Evolutionary conservation across 805 yeast genomes (phyloP).

Genomic region (Yarrowia hollandica): DNA sequence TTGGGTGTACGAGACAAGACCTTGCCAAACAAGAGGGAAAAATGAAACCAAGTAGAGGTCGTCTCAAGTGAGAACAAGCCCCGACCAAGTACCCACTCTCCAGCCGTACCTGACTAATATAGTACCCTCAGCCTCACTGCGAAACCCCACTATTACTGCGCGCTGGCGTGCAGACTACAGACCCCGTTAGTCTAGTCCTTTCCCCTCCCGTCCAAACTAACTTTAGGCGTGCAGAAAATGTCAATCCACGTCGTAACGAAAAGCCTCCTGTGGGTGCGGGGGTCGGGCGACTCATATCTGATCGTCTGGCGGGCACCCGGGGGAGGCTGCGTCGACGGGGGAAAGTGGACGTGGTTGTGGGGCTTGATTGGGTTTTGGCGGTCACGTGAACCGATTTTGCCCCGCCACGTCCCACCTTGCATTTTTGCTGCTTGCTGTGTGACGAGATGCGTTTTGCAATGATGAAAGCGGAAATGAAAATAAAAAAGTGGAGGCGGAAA

Average conservation of each 20-base stretch:
- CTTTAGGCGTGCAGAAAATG: slow-evolving; percentile 17
- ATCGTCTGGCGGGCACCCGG: background rate
- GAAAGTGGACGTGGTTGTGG: no score
- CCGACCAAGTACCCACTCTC: no score
- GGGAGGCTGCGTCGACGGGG: background rate
- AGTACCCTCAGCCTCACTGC: slow-evolving; percentile 1
- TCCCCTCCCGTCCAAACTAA: background rate
- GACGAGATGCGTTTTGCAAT: no score
- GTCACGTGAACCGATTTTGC: no score
- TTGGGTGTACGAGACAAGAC: background rate
- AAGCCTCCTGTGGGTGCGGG: background rate
- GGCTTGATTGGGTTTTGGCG: no score
- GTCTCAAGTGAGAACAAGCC: no score
- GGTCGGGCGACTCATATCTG: background rate
- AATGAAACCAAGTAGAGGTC: no score
- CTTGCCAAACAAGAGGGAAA: background rate
- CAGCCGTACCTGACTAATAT: slow-evolving; percentile 5
- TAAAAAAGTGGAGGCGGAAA: no score
- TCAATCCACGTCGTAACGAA: slow-evolving; percentile 1
- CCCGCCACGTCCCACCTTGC: no score
- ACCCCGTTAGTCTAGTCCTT: slow-evolving; percentile 10
- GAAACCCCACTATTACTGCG: background rate
- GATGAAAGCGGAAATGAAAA: no score
- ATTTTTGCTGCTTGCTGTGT: no score
- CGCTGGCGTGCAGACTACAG: background rate